phyloP scores from a whole-genome alignment of 73 alveolate species.

The Blepharisma stoltei region DNA sequence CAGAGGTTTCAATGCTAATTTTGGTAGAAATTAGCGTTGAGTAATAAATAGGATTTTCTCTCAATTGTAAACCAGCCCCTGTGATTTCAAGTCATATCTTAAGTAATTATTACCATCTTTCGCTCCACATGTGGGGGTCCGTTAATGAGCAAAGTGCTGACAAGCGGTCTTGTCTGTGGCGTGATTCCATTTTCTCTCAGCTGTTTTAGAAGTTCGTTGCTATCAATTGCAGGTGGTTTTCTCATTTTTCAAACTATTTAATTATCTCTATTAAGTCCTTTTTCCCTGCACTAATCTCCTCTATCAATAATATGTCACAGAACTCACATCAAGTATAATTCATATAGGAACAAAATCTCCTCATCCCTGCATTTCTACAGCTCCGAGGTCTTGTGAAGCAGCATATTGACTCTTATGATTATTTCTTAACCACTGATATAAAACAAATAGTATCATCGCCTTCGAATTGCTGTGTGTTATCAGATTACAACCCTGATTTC shows the following conservation, averaged over 20 bases:
- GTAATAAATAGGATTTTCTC: neutral
- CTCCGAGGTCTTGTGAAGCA: constrained; percentile 92
- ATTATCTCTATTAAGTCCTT: too few relatives aligned
- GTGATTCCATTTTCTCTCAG: too few relatives aligned
- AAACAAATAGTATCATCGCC: constrained; percentile 84
- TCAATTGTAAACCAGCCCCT: neutral
- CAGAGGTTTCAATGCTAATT: neutral
- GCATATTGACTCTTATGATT: constrained; percentile 94
- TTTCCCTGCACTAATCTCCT: too few relatives aligned
- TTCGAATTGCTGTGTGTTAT: constrained; percentile 61
- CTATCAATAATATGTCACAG: neutral
- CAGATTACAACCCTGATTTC: constrained; percentile 74
- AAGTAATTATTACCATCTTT: too few relatives aligned
- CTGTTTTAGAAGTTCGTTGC: too few relatives aligned
- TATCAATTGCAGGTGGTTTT: too few relatives aligned
- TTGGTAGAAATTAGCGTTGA: neutral
- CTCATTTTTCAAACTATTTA: too few relatives aligned
- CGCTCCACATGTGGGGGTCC: too few relatives aligned
- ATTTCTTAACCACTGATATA: constrained; percentile 83
- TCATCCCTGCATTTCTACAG: constrained; percentile 68
- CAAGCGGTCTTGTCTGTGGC: too few relatives aligned
- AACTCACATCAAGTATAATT: neutral
- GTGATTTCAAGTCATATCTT: constrained; percentile 1
- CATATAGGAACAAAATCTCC: constrained; percentile 12
- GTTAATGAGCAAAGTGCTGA: too few relatives aligned